Conservation (phyloP, 2,329 filamentous ascomycete species). For the Ophiognomonia clavigignenti-juglandacearum region DNA sequence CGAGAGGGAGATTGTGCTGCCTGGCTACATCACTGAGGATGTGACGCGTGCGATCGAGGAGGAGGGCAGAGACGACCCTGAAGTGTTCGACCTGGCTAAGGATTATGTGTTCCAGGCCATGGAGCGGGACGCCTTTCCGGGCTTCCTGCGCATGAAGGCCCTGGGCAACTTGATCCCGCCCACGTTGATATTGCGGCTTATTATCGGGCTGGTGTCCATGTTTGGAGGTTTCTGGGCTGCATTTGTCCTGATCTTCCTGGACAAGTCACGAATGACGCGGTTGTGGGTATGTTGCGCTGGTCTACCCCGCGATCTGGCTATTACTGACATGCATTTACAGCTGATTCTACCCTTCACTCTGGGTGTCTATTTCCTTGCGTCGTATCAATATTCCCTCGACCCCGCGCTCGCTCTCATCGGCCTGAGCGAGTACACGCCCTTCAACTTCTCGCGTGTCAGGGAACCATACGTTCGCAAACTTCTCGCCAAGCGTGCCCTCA, state of each 20-base stretch:
- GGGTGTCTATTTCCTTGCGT: slow-evolving; percentile 81
- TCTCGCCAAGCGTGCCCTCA: slow-evolving; percentile 75
- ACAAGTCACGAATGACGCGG: slow-evolving; percentile 67
- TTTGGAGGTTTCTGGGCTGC: slow-evolving; percentile 92
- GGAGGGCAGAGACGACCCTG: slow-evolving; percentile 87
- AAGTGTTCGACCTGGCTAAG: slow-evolving; percentile 95
- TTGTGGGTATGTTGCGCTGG: slow-evolving; percentile 67
- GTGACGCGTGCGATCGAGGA: slow-evolving; percentile 88
- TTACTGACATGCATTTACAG: slow-evolving; percentile 25
- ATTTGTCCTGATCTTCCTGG: slow-evolving; percentile 87
- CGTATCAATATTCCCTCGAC: slow-evolving; percentile 94
- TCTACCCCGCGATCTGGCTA: no score
- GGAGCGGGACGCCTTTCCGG: slow-evolving; percentile 98
- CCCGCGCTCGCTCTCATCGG: slow-evolving; percentile 85
- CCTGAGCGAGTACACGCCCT: slow-evolving; percentile 93
- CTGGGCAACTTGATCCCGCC: slow-evolving; percentile 92
- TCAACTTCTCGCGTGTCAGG: slow-evolving; percentile 81
- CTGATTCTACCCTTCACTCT: slow-evolving; percentile 85
- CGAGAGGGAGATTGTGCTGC: slow-evolving; percentile 91
- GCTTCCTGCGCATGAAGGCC: slow-evolving; percentile 91
- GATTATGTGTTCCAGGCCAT: slow-evolving; percentile 99
- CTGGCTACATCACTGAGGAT: slow-evolving; percentile 77
- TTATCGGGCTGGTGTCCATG: slow-evolving; percentile 78
- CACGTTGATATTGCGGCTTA: slow-evolving; percentile 79
- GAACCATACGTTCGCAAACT: slow-evolving; percentile 89